Base-by-base conservation (phyloP, 2,329 filamentous ascomycete species). In the Fusarium sp. region DNA sequence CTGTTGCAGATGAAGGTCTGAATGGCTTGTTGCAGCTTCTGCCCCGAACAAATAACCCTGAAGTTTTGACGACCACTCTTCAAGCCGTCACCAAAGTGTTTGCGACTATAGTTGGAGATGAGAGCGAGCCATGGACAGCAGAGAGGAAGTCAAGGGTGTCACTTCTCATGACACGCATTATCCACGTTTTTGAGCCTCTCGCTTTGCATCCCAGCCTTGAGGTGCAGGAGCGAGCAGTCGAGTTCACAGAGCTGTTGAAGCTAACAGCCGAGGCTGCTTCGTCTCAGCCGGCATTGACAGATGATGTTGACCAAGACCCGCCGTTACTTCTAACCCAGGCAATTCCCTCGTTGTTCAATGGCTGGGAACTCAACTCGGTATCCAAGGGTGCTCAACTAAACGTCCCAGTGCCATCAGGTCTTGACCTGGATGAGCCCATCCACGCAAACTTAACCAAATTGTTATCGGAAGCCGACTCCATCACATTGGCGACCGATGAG, bases 191-290 rank as follows among this genome's bases (percentile, higher is more conserved):
- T 23, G 94, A 98, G 74, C 88, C 90, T 1, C 80, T 98, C 18
- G 89, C 90, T 1, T 85, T 90, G 42, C 93, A 98, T 78, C 94
- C 95, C 0, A 93, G 90, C 74, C 85, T 99, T 2, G 96, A 99
- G 77, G 94, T 99, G 5, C 96, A 99, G 80, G 96, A 98, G 79
- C 89, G 96, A 59, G 92, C 94, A 5, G 94, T 98, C 3, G 94
- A 98, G 77, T 97, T 97, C 73, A 87, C 94, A 0, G 96, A 99
- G 77, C 85, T 98, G 14, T 88, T 98, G 75, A 93, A 93, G 62
- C 85, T 99, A 46, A 93, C 93, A 4, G 89, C 90, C 2, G 96
- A 99, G 81, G 94, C 95, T 16, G 88, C 88, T 5, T 87, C 89
- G 11, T 89, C 86, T 3, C 92, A 94, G 66, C 85, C 87, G 13